Percentiles rank a stretch among this genome's conserved stretches.
phyloP scores from a whole-genome alignment of 1,284 basidiomycete genomes.

The Trichosporon coremiiforme region DNA sequence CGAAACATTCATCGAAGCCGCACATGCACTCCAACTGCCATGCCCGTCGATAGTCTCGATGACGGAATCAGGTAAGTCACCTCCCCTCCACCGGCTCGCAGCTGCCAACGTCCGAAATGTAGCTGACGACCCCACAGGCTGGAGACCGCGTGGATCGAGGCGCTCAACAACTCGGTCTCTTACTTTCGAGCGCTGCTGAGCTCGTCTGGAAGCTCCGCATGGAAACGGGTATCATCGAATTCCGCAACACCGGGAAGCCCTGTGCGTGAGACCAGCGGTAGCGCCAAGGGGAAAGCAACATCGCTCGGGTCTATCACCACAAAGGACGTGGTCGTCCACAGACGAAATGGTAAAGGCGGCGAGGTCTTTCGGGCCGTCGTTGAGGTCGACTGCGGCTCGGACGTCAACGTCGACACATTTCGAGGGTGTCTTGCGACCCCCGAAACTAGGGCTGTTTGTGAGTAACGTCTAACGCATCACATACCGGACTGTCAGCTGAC shows the following conservation, averaged over 20 bases:
- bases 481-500: not conserved
- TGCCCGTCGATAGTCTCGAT: constrained; percentile 50
- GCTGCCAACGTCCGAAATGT: not conserved
- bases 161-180: constrained; percentile 48
- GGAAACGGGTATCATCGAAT: constrained; percentile 54
- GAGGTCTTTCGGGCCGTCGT: constrained; percentile 82
- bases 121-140: constrained; percentile 39
- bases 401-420: constrained; percentile 74
- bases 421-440: constrained; percentile 79
- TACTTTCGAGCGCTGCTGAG: constrained; percentile 55
- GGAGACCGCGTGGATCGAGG: constrained; percentile 53
- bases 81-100: not conserved
- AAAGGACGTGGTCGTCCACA: constrained; percentile 57
- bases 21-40: constrained; percentile 25
- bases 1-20: not conserved
- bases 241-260: constrained; percentile 36
- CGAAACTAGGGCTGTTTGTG: constrained; percentile 75
- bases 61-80: constrained; percentile 52
- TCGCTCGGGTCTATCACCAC: constrained; percentile 47
- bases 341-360: constrained; percentile 60
- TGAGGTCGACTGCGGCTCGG: constrained; percentile 71
- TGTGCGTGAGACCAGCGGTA: constrained; percentile 33
- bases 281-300: constrained; percentile 32
- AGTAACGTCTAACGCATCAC: constrained; percentile 30
- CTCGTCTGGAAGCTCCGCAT: constrained; percentile 50